Evolutionary conservation across 2,329 filamentous ascomycete genomes (phyloP).

Genomic region (Hypoxylon sp.): DNA sequence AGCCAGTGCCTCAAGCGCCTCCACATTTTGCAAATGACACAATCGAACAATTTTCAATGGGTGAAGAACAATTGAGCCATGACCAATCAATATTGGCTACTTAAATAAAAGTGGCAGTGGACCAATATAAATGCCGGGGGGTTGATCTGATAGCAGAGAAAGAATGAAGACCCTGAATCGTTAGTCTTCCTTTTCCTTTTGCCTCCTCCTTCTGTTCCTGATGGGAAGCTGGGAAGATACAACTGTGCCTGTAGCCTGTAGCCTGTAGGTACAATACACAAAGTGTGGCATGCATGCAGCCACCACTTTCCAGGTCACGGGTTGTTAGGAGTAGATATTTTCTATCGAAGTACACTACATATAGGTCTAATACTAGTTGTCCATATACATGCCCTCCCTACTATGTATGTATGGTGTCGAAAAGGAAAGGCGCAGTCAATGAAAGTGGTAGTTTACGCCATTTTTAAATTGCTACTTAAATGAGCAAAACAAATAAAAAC

Average conservation of each 20-base stretch:
- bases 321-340: constrained; percentile 11
- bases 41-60: constrained; percentile 39
- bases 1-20: constrained; percentile 22
- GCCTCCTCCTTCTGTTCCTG: constrained; percentile 1
- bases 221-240: constrained; percentile 13
- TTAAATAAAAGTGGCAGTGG: constrained; percentile 23
- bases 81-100: constrained; percentile 37
- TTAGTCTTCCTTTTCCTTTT: not conserved
- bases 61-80: constrained; percentile 30
- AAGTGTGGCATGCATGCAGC: constrained; percentile 35
- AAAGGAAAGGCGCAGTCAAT: constrained; percentile 29
- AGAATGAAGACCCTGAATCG: constrained; percentile 27
- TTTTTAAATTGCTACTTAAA: constrained; percentile 40
- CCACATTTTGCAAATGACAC: constrained; percentile 40
- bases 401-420: constrained; percentile 9
- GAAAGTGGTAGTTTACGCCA: constrained; percentile 31
- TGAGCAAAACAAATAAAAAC: constrained; percentile 38
- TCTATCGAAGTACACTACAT: constrained; percentile 27
- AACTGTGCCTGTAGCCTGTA: constrained; percentile 18
- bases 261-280: constrained; percentile 21
- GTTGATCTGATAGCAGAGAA: constrained; percentile 7
- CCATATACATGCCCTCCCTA: constrained; percentile 4
- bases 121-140: constrained; percentile 31
- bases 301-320: constrained; percentile 30
- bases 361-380: constrained; percentile 10